Evolutionary conservation across 2,329 filamentous ascomycete species (phyloP).

Genomic region (Cadophora luteo-olivacea): DNA sequence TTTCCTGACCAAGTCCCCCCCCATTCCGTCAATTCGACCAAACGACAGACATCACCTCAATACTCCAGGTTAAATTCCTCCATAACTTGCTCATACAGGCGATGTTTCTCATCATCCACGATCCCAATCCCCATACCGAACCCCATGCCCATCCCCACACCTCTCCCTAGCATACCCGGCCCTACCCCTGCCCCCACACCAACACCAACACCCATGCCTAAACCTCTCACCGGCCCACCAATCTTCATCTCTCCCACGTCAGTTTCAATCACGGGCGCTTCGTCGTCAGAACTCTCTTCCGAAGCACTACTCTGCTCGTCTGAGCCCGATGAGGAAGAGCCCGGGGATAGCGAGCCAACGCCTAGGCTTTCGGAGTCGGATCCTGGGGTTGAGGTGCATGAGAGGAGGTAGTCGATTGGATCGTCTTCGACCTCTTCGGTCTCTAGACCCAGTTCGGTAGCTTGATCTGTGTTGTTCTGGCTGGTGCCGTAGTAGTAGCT

Average conservation of each 20-base stretch:
- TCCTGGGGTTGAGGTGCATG: background rate
- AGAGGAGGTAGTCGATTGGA: slow-evolving; percentile 19
- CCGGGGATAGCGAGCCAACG: background rate
- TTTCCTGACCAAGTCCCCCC: no score
- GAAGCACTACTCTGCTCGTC: background rate
- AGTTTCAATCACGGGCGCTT: background rate
- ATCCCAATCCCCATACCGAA: slow-evolving; percentile 18
- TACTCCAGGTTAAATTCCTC: slow-evolving; percentile 27
- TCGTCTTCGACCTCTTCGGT: slow-evolving; percentile 13
- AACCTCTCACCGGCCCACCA: background rate
- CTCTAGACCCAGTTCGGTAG: background rate
- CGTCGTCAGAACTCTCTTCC: slow-evolving; percentile 9
- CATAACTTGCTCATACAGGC: slow-evolving; percentile 25
- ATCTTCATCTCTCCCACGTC: background rate
- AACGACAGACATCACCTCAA: background rate
- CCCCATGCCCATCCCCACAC: background rate
- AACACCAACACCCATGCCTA: background rate
- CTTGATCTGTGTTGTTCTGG: background rate
- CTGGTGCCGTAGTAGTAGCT: slow-evolving; percentile 8
- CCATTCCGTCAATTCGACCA: no score
- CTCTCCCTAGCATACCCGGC: background rate
- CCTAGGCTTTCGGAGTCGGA: background rate
- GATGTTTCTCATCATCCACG: slow-evolving; percentile 22
- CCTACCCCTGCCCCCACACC: background rate
- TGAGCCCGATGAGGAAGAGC: slow-evolving; percentile 4